Evolutionary conservation across 768 basidiomycete species (phyloP).

Genomic region (Paxillus involutus): DNA sequence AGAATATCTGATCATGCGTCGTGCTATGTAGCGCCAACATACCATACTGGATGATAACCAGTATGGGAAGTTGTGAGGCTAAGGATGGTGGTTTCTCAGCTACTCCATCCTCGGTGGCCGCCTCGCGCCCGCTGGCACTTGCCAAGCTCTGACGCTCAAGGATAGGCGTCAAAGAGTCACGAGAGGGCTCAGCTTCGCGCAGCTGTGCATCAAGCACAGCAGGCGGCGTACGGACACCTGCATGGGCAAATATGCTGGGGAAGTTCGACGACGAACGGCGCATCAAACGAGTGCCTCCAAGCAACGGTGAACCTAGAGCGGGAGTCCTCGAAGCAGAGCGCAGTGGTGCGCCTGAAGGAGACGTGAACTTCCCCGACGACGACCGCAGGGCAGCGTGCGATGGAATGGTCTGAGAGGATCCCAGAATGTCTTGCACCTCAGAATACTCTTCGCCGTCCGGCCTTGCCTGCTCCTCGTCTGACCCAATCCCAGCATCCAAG

Average conservation of each 20-base stretch:
- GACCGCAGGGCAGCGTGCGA: conserved; percentile 23
- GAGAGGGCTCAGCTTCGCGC: conserved; percentile 39
- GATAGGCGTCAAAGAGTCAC: conserved; percentile 51
- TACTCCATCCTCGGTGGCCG: conserved; percentile 38
- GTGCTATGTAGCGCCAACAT: conserved; percentile 85
- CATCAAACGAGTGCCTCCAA: conserved; percentile 37
- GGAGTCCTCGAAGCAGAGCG: conserved; percentile 30
- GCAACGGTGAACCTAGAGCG: conserved; percentile 32
- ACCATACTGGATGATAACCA: conserved; percentile 90
- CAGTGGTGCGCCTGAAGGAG: conserved; percentile 28
- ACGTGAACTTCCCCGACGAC: conserved; percentile 25
- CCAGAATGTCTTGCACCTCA: conserved; percentile 32
- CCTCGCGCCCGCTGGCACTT: conserved; percentile 18
- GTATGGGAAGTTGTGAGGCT: conserved; percentile 71
- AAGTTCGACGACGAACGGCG: conserved; percentile 54
- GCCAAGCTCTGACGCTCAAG: conserved; percentile 44
- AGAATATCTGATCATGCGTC: conserved; percentile 88
- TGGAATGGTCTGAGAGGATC: conserved; percentile 13
- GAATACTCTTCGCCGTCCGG: conserved; percentile 48
- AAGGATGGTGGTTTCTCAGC: conserved; percentile 63
- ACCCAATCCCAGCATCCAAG: conserved; percentile 30
- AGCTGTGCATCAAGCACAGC: conserved; percentile 75
- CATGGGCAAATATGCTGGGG: conserved; percentile 81
- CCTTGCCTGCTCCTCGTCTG: conserved; percentile 23
- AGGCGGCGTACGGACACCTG: conserved; percentile 77